Evolutionary conservation across 352 stramenopile species (phyloP).

Genomic region (Pythium guiyangense): DNA sequence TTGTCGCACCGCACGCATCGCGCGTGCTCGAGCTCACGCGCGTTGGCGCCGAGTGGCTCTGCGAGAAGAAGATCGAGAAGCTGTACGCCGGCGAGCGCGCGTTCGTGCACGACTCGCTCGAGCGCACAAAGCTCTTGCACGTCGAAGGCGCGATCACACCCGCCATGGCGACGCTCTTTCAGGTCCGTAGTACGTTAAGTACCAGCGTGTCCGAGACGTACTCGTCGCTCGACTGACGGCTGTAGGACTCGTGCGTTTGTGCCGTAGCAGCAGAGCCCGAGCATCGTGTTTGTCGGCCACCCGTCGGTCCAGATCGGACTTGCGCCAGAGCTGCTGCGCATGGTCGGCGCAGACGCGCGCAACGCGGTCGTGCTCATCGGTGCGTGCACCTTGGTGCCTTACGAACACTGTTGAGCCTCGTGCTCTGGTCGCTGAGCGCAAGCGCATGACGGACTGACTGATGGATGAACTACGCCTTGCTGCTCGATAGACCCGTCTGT

Average conservation of each 20-base stretch:
- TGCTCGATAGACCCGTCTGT: slow-evolving; percentile 44
- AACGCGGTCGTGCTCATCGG: slow-evolving; percentile 73
- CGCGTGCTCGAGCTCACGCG: slow-evolving; percentile 44
- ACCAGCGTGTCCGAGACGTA: no score
- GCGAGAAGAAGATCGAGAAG: slow-evolving; percentile 80
- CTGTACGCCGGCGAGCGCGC: slow-evolving; percentile 65
- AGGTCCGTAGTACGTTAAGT: slow-evolving; percentile 26
- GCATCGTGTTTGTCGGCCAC: slow-evolving; percentile 74
- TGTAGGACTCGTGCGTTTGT: not conserved
- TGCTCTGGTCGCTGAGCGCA: not conserved
- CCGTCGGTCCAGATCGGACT: slow-evolving; percentile 59
- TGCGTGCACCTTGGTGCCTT: slow-evolving; percentile 6
- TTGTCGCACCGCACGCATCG: slow-evolving; percentile 52
- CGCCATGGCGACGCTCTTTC: slow-evolving; percentile 39
- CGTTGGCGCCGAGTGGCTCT: slow-evolving; percentile 70
- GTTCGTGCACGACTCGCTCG: slow-evolving; percentile 58
- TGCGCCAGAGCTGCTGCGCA: slow-evolving; percentile 43
- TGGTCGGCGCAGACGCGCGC: slow-evolving; percentile 51
- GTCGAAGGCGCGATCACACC: slow-evolving; percentile 36
- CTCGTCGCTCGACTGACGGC: not conserved
- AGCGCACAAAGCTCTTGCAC: slow-evolving; percentile 47
- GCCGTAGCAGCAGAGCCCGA: slow-evolving; percentile 37
- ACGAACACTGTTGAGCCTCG: not conserved
- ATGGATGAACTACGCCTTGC: slow-evolving; percentile 2
- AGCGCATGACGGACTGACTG: not conserved